Conservation (phyloP, 345 rosid species). For the rapeseed (Brassica napus) region Da-Ae NC_063450.1:45223501-45224000, state of each 20-base stretch:
- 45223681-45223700: too few relatives aligned
- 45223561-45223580: background rate
- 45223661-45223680: too few relatives aligned
- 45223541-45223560: slow-evolving; percentile 19
- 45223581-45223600: background rate
- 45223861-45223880: background rate
- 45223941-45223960: background rate
- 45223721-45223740: too few relatives aligned
- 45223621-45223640: background rate
- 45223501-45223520: slow-evolving; percentile 13
- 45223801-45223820: too few relatives aligned
- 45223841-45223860: background rate
- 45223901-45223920: background rate
- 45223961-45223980: background rate
- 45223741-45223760: too few relatives aligned
- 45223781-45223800: too few relatives aligned
- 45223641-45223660: too few relatives aligned
- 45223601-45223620: background rate
- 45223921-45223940: background rate
- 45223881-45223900: too few relatives aligned
- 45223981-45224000: background rate
- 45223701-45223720: too few relatives aligned
- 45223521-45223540: slow-evolving; percentile 6
- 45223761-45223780: too few relatives aligned
- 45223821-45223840: too few relatives aligned